Percentiles rank a stretch among this genome's conserved stretches.
These are phyloP conservation scores for Trichosanthes cucumerina DNA, from an alignment of 306 rosid genomes.

Conservation along the genomic window DNA sequence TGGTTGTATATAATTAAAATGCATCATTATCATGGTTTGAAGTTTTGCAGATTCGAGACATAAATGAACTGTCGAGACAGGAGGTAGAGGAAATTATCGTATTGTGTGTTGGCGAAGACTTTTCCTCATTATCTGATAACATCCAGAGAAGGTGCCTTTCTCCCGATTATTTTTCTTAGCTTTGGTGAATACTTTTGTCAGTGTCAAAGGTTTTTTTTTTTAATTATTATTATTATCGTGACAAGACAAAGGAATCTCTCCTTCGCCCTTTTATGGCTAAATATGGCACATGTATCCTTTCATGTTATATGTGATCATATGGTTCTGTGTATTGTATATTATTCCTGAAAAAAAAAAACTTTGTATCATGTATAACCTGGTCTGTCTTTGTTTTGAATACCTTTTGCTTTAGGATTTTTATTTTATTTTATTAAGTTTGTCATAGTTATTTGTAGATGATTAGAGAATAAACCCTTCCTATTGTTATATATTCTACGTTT, in stretches of 20 bases:
- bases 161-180: not conserved
- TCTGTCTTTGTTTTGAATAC: not conserved
- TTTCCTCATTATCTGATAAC: slow-evolving; percentile 63
- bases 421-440: not conserved
- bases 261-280: not conserved
- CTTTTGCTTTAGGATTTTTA: not conserved
- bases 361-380: not conserved
- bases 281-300: not conserved
- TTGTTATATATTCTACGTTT: not conserved
- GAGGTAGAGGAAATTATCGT: slow-evolving; percentile 84
- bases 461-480: not conserved
- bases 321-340: not conserved
- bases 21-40: not conserved
- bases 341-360: not conserved
- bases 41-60: slow-evolving; percentile 61
- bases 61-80: slow-evolving; percentile 84
- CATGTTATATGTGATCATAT: not conserved
- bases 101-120: slow-evolving; percentile 46
- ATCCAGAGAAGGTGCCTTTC: slow-evolving; percentile 57
- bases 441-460: not conserved
- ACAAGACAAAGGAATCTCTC: not conserved
- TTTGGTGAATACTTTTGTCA: not conserved
- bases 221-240: no score
- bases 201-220: not conserved
- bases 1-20: not conserved